These are phyloP conservation scores for Cardiospermum halicacabum DNA, from an alignment of 345 rosid genomes.

Conservation along the genomic window DNA sequence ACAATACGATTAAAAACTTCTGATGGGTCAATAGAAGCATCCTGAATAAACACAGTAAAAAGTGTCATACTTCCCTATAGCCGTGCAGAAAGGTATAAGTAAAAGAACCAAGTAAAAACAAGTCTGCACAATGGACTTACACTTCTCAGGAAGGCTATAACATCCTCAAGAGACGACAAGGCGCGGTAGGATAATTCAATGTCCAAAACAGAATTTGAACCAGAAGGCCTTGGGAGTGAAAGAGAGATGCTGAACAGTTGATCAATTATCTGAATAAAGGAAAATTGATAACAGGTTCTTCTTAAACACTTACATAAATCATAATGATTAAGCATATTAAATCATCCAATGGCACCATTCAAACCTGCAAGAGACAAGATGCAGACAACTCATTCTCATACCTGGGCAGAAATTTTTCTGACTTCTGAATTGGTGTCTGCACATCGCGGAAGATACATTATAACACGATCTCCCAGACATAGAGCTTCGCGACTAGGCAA, in stretches of 20 bases:
- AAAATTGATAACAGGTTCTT: conserved; percentile 11
- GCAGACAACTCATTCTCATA: conserved; percentile 22
- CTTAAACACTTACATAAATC: conserved; percentile 15
- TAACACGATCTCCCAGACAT: conserved; percentile 88
- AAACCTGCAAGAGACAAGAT: neutral
- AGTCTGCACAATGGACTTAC: conserved; percentile 35
- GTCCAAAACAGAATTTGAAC: conserved; percentile 43
- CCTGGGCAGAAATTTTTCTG: conserved; percentile 92
- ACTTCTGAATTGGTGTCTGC: conserved; percentile 92
- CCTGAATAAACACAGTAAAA: conserved; percentile 43
- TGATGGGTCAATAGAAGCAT: conserved; percentile 97
- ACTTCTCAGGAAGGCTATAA: conserved; percentile 85
- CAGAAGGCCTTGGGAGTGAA: conserved; percentile 75
- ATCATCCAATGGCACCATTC: neutral
- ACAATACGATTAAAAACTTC: conserved; percentile 95
- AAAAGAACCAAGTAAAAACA: conserved; percentile 2
- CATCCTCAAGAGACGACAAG: conserved; percentile 93
- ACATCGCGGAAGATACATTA: conserved; percentile 93
- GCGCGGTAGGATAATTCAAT: conserved; percentile 72
- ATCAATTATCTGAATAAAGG: conserved; percentile 65
- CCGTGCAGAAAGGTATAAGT: conserved; percentile 10
- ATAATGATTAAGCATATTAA: neutral
- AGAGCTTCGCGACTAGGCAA: conserved; percentile 92
- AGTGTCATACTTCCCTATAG: neutral
- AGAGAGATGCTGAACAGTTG: conserved; percentile 89